phyloP scores from a whole-genome alignment of 345 rosid species.

The Rhodamnia rubescens region DNA sequence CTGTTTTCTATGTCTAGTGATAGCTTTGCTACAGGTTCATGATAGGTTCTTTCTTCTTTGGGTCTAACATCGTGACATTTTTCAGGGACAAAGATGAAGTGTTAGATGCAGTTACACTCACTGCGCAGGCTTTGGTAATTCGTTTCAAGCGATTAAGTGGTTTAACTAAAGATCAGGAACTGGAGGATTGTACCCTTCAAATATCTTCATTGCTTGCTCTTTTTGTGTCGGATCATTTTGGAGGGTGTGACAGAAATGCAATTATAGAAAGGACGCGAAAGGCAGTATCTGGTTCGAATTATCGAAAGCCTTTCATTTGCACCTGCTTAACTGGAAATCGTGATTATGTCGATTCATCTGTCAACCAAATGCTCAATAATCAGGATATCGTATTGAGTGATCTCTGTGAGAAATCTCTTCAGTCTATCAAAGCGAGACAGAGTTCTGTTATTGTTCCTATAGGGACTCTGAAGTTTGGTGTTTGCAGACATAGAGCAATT shows the following conservation, averaged over 20 bases:
- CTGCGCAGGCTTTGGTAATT: conserved; percentile 58
- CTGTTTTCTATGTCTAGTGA: background rate
- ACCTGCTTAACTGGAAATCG: conserved; percentile 83
- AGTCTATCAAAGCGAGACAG: conserved; percentile 48
- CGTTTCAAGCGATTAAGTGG: conserved; percentile 42
- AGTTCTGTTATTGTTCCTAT: conserved; percentile 76
- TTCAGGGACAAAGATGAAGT: conserved; percentile 76
- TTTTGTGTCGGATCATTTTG: conserved; percentile 96
- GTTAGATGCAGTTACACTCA: conserved; percentile 63
- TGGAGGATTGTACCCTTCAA: conserved; percentile 26
- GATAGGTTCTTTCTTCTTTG: background rate
- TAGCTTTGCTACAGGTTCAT: background rate
- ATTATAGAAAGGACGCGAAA: conserved; percentile 58
- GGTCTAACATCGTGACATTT: background rate
- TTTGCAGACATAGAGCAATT: conserved; percentile 90
- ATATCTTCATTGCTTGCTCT: conserved; percentile 76
- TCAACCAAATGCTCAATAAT: conserved; percentile 14
- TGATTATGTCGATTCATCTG: conserved; percentile 20
- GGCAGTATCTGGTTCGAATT: conserved; percentile 77
- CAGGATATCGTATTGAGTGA: conserved; percentile 55
- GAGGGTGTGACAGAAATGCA: conserved; percentile 75
- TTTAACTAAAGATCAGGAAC: conserved; percentile 26
- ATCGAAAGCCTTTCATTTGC: conserved; percentile 74
- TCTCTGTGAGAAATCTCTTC: conserved; percentile 75
- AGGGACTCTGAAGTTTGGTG: conserved; percentile 76